Conservation (phyloP, 73 alveolate genomes). For the Paramecium pentaurelia region DNA sequence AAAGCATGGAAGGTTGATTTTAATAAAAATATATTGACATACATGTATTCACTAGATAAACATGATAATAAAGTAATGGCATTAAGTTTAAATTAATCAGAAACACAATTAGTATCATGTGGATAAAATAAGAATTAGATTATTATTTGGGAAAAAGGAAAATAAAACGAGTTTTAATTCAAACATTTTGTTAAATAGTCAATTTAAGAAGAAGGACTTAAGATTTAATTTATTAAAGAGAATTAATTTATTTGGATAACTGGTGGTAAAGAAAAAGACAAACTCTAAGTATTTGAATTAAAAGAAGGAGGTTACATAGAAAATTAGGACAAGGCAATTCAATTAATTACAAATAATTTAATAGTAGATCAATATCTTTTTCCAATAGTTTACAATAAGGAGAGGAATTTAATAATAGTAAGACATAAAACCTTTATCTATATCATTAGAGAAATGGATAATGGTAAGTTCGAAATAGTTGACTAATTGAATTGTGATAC, state of each 20-base stretch:
- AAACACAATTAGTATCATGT: not conserved
- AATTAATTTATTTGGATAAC: too few relatives aligned
- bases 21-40: not conserved
- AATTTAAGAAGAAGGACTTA: too few relatives aligned
- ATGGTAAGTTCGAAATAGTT: not conserved
- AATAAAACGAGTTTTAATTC: not conserved
- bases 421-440: not conserved
- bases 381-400: too few relatives aligned
- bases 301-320: too few relatives aligned
- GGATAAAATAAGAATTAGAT: not conserved
- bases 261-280: too few relatives aligned
- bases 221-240: too few relatives aligned
- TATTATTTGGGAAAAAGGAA: not conserved
- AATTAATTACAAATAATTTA: too few relatives aligned
- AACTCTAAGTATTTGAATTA: too few relatives aligned
- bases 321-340: too few relatives aligned
- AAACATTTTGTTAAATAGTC: not conserved
- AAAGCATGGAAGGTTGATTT: not conserved
- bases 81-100: not conserved
- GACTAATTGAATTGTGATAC: not conserved
- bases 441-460: not conserved
- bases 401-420: too few relatives aligned
- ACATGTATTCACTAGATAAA: not conserved
- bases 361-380: too few relatives aligned
- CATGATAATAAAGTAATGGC: not conserved